These are phyloP conservation scores for Candida krabiensis DNA, from an alignment of 805 yeast genomes.

Conservation along the genomic window DNA sequence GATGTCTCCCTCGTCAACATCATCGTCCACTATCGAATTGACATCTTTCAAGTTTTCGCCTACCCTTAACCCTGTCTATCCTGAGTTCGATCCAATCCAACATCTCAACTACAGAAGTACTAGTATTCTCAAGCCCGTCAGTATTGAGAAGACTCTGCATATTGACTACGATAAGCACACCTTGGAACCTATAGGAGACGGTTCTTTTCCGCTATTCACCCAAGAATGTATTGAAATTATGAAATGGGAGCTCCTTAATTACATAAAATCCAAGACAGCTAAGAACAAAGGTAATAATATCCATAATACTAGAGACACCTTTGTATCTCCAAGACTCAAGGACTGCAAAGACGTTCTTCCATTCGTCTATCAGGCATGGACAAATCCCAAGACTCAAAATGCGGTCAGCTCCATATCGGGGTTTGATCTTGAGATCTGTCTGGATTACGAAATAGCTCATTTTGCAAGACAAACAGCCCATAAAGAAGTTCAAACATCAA, in stretches of 20 bases:
- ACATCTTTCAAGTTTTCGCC: too few relatives aligned
- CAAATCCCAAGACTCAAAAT: conserved; percentile 47
- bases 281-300: conserved; percentile 1
- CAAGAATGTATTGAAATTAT: conserved; percentile 43
- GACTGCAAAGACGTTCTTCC: conserved; percentile 37
- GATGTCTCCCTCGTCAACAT: too few relatives aligned
- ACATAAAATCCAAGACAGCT: conserved; percentile 33
- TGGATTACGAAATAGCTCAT: conserved; percentile 57
- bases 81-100: conserved; percentile 23
- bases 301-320: conserved; percentile 6
- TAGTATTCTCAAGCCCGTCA: conserved; percentile 15
- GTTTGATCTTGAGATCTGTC: conserved; percentile 44
- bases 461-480: conserved; percentile 19
- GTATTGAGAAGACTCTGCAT: conserved; percentile 11
- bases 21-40: too few relatives aligned
- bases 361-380: conserved; percentile 54
- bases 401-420: conserved; percentile 53
- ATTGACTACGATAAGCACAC: conserved; percentile 15
- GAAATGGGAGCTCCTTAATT: conserved; percentile 38
- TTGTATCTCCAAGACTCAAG: conserved; percentile 30
- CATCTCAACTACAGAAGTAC: conserved; percentile 23
- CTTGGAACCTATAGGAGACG: conserved; percentile 27
- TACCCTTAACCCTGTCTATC: conserved; percentile 9
- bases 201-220: conserved; percentile 44
- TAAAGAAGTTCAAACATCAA: neutral